Evolutionary conservation across 2,329 filamentous ascomycete species (phyloP), one percentile per base, ranked within the genome.

Genomic region (Cladobotryum mycophilum): DNA sequence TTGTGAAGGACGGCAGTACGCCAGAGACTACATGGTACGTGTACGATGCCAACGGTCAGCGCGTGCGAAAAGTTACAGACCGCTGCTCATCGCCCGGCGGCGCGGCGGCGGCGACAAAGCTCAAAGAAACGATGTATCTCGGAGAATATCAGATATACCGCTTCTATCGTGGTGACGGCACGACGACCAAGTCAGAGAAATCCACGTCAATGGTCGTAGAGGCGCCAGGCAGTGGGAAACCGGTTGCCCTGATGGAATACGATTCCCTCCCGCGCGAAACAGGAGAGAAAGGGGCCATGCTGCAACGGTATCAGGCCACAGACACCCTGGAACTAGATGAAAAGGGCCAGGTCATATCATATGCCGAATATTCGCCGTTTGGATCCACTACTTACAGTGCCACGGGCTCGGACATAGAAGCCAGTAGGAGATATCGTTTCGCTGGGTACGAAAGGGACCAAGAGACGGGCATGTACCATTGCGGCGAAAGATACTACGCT

Each of bases 291-390:
- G 13, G 7, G 36, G 13, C 13, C 36, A 5, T 12, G 36, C 12
- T 38, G 13, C 5, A 8, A 5, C 36, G 36, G 5, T 38, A 38
- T 3, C 36, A 38, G 7, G 36, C 13, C 6, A 38, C 6, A 8
- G 36, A 8, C 6, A 15, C 5, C 15, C 17, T 66, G 1, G 63
- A 67, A 51, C 33, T 62, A 2, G 63, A 64, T 46, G 52, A 60
- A 7, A 14, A 58, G 1, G 60, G 34, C 14, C 42, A 56, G 5
- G 30, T 66, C 15, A 43, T 66, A 5, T 62, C 62, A 3, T 64
- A 62, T 42, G 62, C 67, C 41, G 65, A 68, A 51, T 67, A 63
- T 47, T 54, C 52, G 3, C 60, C 65, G 4, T 68, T 54, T 47
- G 65, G 65, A n/a, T n/a, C n/a, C n/a, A n/a, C n/a, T n/a, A n/a